phyloP scores from a whole-genome alignment of 2,329 filamentous ascomycete species.

The Domatiomyces globalis region DNA sequence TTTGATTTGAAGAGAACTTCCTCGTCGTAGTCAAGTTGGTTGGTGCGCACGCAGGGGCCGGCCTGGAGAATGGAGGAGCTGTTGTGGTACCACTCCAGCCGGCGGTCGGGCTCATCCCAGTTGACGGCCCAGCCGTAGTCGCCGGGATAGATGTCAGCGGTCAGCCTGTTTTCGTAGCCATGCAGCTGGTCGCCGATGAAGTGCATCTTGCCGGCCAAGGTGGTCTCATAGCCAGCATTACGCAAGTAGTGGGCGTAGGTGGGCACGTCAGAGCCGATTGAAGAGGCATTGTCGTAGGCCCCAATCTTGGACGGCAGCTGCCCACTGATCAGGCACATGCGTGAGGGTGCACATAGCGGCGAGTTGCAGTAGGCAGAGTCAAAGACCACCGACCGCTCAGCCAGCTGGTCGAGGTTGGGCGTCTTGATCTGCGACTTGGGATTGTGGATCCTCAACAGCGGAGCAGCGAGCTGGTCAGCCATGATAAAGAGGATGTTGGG shows the following conservation, averaged over 20 bases:
- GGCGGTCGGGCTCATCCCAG: conserved; percentile 69
- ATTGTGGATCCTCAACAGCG: conserved; percentile 85
- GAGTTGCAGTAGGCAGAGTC: conserved; percentile 91
- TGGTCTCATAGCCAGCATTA: conserved; percentile 73
- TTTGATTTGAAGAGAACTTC: conserved; percentile 86
- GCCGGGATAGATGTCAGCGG: conserved; percentile 89
- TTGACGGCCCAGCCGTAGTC: conserved; percentile 93
- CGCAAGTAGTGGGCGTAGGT: conserved; percentile 90
- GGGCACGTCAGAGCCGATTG: conserved; percentile 68
- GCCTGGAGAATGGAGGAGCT: conserved; percentile 86
- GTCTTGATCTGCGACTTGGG: conserved; percentile 79
- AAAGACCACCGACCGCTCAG: conserved; percentile 71
- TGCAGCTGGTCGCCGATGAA: conserved; percentile 91
- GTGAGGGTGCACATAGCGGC: conserved; percentile 78
- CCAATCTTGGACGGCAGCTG: conserved; percentile 83
- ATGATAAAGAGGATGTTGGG: conserved; percentile 88
- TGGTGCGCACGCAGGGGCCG: conserved; percentile 75
- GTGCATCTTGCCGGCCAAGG: conserved; percentile 91
- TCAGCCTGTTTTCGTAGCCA: conserved; percentile 81
- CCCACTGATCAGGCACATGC: conserved; percentile 89
- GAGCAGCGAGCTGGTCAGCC: conserved; percentile 88
- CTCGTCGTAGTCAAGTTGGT: conserved; percentile 91
- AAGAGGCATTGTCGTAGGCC: conserved; percentile 80
- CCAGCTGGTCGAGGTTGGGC: conserved; percentile 72
- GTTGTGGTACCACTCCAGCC: conserved; percentile 93